Evolutionary conservation across 2,329 filamentous ascomycete genomes (phyloP), one percentile per base, ranked within the genome.

Genomic region (Ophiostoma fasciatum): DNA sequence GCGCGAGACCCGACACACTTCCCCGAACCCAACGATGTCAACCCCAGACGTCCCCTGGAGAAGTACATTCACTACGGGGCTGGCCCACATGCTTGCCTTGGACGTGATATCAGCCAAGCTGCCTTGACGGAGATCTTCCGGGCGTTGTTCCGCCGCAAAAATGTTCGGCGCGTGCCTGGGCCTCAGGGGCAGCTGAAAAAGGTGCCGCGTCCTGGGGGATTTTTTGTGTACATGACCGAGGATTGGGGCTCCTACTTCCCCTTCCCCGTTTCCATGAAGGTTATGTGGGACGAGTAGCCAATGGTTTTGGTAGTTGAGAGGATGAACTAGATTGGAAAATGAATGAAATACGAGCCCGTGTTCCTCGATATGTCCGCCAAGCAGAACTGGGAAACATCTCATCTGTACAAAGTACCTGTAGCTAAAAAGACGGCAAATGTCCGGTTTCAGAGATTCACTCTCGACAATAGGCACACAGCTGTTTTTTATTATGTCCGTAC

Each of bases 71-170:
- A 73, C 51, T 75, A 76, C 44, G 71, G 71, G 11, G 59, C 66
- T 1, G 78, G 77, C 0, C 65, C 75, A 5, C 71, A 81, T 47
- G 60, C 67, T 3, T 75, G 70, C 41, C 60, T 83, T 0, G 78
- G 76, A 1, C 62, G 63, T 19, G 68, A 75, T 13, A 64, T 70
- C 11, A 72, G 65, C 49, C 63, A 74, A 42, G 61, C 73, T 2
- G 76, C 73, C 0, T 57, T 85, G 39, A 70, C 71, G 1, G 70
- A 77, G 44, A 76, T 83, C 62, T 68, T 84, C 53, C 70, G 78
- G 32, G 67, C 69, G 1, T 56, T 82, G 2, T 79, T 78, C 47
- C 59, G 64, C 40, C 60, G 73, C 45, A 63, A 68, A 45, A 74
- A 73, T 36, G 51, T 85, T 10, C 60, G 73, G 6, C 63, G 74